Evolutionary conservation across 2,329 filamentous ascomycete species (phyloP).

Genomic region (Cladophialophora chaetospira): DNA sequence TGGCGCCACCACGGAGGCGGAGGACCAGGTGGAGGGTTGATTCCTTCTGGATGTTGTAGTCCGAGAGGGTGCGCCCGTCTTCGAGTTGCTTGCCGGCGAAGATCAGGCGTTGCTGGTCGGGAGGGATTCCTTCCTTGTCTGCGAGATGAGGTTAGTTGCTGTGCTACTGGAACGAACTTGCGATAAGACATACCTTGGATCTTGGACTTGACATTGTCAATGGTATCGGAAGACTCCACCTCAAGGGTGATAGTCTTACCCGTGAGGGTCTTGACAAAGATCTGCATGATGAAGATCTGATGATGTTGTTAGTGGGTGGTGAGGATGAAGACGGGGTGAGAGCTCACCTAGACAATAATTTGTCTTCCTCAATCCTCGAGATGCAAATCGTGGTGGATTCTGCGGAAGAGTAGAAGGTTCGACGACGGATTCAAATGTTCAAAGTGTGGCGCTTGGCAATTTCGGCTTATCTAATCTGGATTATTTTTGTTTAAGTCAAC

Average conservation of each 20-base stretch:
- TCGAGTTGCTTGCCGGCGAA: slow-evolving; percentile 99
- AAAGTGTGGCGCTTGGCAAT: background rate
- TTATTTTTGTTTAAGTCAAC: too few species aligned
- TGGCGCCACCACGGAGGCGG: slow-evolving; percentile 95
- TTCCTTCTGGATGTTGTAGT: slow-evolving; percentile 99
- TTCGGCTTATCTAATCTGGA: background rate
- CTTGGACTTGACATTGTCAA: slow-evolving; percentile 99
- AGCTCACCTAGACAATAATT: slow-evolving; percentile 58
- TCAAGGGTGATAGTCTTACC: slow-evolving; percentile 99
- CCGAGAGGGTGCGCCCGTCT: slow-evolving; percentile 96
- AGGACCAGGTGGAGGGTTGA: slow-evolving; percentile 97
- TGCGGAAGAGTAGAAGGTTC: slow-evolving; percentile 3
- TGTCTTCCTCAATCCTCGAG: slow-evolving; percentile 63
- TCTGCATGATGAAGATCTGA: slow-evolving; percentile 52
- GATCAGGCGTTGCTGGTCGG: slow-evolving; percentile 99
- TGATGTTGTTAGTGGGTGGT: background rate
- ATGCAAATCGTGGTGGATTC: slow-evolving; percentile 19
- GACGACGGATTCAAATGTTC: background rate
- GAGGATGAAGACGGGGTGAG: background rate
- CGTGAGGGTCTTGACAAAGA: slow-evolving; percentile 73
- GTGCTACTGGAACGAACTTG: background rate
- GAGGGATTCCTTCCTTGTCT: slow-evolving; percentile 99
- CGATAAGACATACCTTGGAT: slow-evolving; percentile 60
- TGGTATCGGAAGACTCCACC: slow-evolving; percentile 99
- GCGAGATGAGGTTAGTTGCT: slow-evolving; percentile 41